A percentile compares a stretch with the other conserved stretches of the same genome.
Evolutionary conservation across 208 protist genomes (phyloP).

Genomic region (Hexamita inflata): DNA sequence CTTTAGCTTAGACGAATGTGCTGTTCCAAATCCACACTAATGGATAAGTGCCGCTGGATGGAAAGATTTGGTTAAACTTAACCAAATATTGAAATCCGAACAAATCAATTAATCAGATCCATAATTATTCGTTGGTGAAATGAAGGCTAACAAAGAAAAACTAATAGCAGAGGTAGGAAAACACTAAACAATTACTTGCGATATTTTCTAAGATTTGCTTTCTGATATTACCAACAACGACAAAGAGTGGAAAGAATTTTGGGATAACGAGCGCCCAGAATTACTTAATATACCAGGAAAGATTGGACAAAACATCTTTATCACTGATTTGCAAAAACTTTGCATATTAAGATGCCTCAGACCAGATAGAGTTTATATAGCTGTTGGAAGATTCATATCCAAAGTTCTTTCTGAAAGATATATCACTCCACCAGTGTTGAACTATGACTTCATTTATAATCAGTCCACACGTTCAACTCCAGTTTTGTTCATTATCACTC

Average conservation of each 20-base stretch:
- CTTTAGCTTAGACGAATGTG: not conserved
- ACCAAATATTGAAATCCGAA: not conserved
- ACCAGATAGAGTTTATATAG: conserved; percentile 73
- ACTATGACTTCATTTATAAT: conserved; percentile 74
- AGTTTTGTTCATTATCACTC: conserved; percentile 90
- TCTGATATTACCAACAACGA: conserved; percentile 54
- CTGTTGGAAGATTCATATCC: conserved; percentile 74
- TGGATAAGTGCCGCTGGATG: conserved; percentile 24
- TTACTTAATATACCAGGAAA: conserved; percentile 56
- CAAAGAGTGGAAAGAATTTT: conserved; percentile 70
- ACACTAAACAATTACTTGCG: conserved; percentile 12
- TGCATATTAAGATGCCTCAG: conserved; percentile 85
- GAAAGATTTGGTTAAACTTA: conserved; percentile 24
- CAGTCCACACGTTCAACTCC: conserved; percentile 72
- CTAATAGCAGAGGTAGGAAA: not conserved
- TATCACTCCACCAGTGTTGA: conserved; percentile 75
- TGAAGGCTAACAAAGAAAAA: not conserved
- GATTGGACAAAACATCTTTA: conserved; percentile 16
- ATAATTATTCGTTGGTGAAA: not conserved
- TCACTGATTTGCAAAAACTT: conserved; percentile 68
- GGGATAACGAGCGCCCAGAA: conserved; percentile 71
- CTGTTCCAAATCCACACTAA: not conserved
- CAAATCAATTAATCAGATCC: not conserved
- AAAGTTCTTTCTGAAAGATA: conserved; percentile 69
- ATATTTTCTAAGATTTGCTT: conserved; percentile 61